Evolutionary conservation across 805 yeast genomes (phyloP).

Genomic region (Alloascoidea africana): DNA sequence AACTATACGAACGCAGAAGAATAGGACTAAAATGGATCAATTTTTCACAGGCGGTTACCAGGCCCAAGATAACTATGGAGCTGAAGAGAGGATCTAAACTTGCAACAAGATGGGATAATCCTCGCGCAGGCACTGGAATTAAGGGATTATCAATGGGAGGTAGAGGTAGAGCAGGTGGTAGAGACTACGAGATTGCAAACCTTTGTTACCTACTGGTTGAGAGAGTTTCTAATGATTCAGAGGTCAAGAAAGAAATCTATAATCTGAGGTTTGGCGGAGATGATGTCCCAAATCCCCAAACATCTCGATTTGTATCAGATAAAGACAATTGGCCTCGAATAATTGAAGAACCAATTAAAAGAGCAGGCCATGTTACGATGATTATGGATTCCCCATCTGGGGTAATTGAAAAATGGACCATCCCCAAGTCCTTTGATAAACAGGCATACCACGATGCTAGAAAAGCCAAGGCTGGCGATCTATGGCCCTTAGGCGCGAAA

Average conservation of each 20-base stretch:
- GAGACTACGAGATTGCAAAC: slow-evolving; percentile 53
- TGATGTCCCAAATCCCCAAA: not conserved
- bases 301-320: not conserved
- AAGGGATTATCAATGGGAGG: slow-evolving; percentile 38
- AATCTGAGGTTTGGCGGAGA: slow-evolving; percentile 3
- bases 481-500: slow-evolving; percentile 69
- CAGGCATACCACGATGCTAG: slow-evolving; percentile 82
- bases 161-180: slow-evolving; percentile 65
- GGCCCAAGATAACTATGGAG: slow-evolving; percentile 75
- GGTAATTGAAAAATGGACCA: slow-evolving; percentile 71
- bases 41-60: slow-evolving; percentile 49
- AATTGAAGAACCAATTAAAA: slow-evolving; percentile 51
- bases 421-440: slow-evolving; percentile 63
- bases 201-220: slow-evolving; percentile 63
- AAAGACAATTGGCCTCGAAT: slow-evolving; percentile 54
- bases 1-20: slow-evolving; percentile 6
- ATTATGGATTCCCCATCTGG: slow-evolving; percentile 74
- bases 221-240: slow-evolving; percentile 30
- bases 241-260: slow-evolving; percentile 5
- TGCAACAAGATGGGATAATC: slow-evolving; percentile 54
- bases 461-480: slow-evolving; percentile 70
- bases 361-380: slow-evolving; percentile 69
- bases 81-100: slow-evolving; percentile 68
- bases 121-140: slow-evolving; percentile 38
- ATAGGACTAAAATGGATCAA: slow-evolving; percentile 51